A percentile compares a stretch with the other conserved stretches of the same genome.
Conservation (phyloP, 345 rosid species). For the Bruguiera parviflora region DNA sequence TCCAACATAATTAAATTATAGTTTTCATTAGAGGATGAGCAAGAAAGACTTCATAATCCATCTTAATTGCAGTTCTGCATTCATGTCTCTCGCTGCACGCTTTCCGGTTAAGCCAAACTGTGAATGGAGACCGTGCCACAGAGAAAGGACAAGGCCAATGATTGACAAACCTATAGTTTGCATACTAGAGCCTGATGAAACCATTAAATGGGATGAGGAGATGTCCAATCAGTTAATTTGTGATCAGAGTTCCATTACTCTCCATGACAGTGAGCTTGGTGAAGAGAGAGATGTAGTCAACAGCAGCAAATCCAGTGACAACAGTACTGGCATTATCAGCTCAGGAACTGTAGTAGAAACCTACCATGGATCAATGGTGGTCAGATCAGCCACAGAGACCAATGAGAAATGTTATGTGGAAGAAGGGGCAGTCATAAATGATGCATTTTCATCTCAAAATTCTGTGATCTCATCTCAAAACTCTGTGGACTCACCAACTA, state of each 20-base stretch:
- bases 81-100: slow-evolving; percentile 28
- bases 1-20: slow-evolving; percentile 2
- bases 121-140: slow-evolving; percentile 23
- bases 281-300: slow-evolving; percentile 51
- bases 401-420: slow-evolving; percentile 15
- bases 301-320: slow-evolving; percentile 41
- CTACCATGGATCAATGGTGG: slow-evolving; percentile 22
- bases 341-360: slow-evolving; percentile 28
- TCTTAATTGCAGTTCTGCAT: slow-evolving; percentile 28
- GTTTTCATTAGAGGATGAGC: too few relatives aligned
- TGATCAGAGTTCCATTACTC: slow-evolving; percentile 43
- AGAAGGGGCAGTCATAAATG: slow-evolving; percentile 21
- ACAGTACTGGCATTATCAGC: slow-evolving; percentile 36
- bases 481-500: slow-evolving; percentile 35
- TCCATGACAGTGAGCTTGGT: slow-evolving; percentile 29
- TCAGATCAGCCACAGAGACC: slow-evolving; percentile 33
- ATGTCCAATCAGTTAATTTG: slow-evolving; percentile 34
- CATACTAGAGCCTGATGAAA: slow-evolving; percentile 48
- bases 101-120: slow-evolving; percentile 32
- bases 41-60: not conserved
- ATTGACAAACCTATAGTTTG: slow-evolving; percentile 38
- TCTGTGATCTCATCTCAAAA: slow-evolving; percentile 52
- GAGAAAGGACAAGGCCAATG: slow-evolving; percentile 36
- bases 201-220: slow-evolving; percentile 34
- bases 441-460: slow-evolving; percentile 48